Base-by-base conservation (phyloP, 225 moss, liverwort and hornwort species). In the Sphagnum contortum region DNA sequence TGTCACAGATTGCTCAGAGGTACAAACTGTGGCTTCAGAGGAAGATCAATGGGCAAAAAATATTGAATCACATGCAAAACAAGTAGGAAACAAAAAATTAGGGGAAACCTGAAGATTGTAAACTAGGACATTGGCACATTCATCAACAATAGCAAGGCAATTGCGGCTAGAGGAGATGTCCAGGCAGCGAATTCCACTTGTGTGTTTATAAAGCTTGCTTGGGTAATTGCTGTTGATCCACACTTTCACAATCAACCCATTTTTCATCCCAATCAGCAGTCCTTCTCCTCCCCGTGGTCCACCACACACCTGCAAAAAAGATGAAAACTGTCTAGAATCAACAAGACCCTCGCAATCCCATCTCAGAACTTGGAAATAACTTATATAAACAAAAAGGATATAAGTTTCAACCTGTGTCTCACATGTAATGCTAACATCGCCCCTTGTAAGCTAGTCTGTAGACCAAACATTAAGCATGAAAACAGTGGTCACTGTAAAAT, bases 151-250 rank as follows among this genome's bases (percentile, higher is more conserved):
- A 62, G 96, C 92, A 48, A 96, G 85, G 67, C 74, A 74, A 57
- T 69, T 73, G n/a, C 87, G 81, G 14, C 65, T 72, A 4, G 96
- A 79, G 61, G 92, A 96, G 59, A 96, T 81, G 64, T 96, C 96
- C 12, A 96, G 83, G 77, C 96, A 96, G 55, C 96, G 92, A 52
- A 96, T 87, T 58, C 92, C 92, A 74, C 85, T 88, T 14, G 90
- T 83, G 69, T 96, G 96, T 74, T 79, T 92, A 59, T 86, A 90
- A 50, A 96, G 76, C 59, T 73, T 80, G 44, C 81, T 60, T 50
- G 92, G 92, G 71, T 90, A 92, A 66, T 80, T 82, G 62, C 79
- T 92, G 13, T 90, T 88, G 60, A 92, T 87, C 92, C 92, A 96
- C 48, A 96, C 88, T 77, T 82, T 92, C 55, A 96, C 85, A 60